Evolutionary conservation across 2,329 filamentous ascomycete species (phyloP).

Genomic region (Phyllosticta citriasiana): DNA sequence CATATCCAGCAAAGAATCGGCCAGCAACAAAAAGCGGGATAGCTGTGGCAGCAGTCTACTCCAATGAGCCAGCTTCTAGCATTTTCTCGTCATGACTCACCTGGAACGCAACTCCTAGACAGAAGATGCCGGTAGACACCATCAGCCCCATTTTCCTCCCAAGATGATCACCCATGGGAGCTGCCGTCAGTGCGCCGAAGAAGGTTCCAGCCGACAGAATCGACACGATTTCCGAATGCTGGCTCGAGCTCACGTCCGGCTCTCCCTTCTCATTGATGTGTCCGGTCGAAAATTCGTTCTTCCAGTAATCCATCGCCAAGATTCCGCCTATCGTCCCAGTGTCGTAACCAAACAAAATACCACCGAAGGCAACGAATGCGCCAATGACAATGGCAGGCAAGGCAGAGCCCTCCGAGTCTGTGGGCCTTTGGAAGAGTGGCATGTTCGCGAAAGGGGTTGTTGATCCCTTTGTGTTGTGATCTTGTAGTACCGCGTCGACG

Average conservation of each 20-base stretch:
- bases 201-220: constrained; percentile 77
- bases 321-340: constrained; percentile 46
- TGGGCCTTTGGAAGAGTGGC: constrained; percentile 52
- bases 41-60: constrained; percentile 22
- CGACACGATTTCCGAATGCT: constrained; percentile 66
- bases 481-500: too few relatives aligned
- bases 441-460: constrained; percentile 15
- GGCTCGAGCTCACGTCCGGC: constrained; percentile 25
- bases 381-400: constrained; percentile 29
- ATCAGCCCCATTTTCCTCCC: constrained; percentile 57
- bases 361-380: constrained; percentile 38
- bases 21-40: constrained; percentile 30
- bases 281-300: constrained; percentile 45
- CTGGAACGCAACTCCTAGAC: constrained; percentile 31
- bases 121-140: constrained; percentile 26
- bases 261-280: constrained; percentile 21
- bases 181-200: constrained; percentile 61
- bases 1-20: constrained; percentile 33
- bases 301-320: constrained; percentile 60
- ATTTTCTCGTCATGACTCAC: constrained; percentile 24
- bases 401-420: constrained; percentile 55
- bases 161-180: constrained; percentile 58
- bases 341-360: constrained; percentile 32
- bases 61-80: constrained; percentile 28
- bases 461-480: background rate